Evolutionary conservation across 1,284 basidiomycete species (phyloP).

Genomic region (Wolfiporia cocos): DNA sequence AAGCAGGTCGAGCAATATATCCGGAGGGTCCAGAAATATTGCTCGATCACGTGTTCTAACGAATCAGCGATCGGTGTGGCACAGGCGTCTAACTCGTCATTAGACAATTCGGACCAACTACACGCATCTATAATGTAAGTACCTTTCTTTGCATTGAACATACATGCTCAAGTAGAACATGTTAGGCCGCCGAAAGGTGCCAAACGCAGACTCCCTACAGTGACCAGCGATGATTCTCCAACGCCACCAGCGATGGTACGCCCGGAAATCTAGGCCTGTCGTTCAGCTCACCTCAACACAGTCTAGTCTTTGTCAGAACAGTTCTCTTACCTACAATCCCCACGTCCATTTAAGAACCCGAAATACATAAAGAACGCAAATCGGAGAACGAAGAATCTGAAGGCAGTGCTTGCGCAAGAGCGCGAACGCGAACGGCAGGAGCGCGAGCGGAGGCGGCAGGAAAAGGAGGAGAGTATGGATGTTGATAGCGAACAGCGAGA

Average conservation of each 20-base stretch:
- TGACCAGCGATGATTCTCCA: slow-evolving; percentile 24
- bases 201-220: slow-evolving; percentile 19
- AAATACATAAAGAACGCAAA: slow-evolving; percentile 62
- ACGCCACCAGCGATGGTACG: slow-evolving; percentile 23
- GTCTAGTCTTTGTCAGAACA: slow-evolving; percentile 62
- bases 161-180: too few species aligned
- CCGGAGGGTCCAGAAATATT: too few species aligned
- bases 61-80: too few species aligned
- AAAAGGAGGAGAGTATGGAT: slow-evolving; percentile 40
- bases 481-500: slow-evolving; percentile 26
- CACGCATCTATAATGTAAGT: too few species aligned
- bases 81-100: too few species aligned
- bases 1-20: too few species aligned
- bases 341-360: slow-evolving; percentile 72
- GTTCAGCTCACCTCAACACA: not conserved
- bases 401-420: slow-evolving; percentile 68
- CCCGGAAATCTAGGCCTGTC: not conserved
- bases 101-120: too few species aligned
- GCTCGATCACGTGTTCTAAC: too few species aligned
- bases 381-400: slow-evolving; percentile 69
- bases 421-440: slow-evolving; percentile 65
- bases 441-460: slow-evolving; percentile 47
- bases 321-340: slow-evolving; percentile 59
- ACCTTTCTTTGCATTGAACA: too few species aligned
- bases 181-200: slow-evolving; percentile 16